Percentiles rank a stretch among this genome's conserved stretches.
Evolutionary conservation across 2,329 filamentous ascomycete genomes (phyloP).

Genomic region (Elsinoe perseae): DNA sequence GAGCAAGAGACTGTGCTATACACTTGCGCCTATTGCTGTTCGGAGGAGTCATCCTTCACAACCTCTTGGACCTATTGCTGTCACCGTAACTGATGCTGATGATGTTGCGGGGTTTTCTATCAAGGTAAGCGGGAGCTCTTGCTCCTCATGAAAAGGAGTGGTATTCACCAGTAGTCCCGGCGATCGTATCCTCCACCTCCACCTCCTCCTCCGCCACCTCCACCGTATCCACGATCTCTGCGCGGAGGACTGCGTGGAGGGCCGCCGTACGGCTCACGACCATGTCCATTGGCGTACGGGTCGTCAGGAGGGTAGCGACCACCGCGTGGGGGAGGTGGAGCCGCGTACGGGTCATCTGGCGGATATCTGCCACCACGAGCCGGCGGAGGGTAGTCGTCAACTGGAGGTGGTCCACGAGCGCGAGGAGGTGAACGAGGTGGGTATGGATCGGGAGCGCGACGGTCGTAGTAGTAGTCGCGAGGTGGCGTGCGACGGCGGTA

Average conservation of each 20-base stretch:
- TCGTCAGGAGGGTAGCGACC: slow-evolving; percentile 48
- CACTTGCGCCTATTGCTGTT: not conserved
- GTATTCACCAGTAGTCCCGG: slow-evolving; percentile 41
- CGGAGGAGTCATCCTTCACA: not conserved
- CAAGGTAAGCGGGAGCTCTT: slow-evolving; percentile 1
- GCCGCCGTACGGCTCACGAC: slow-evolving; percentile 50
- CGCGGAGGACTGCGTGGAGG: slow-evolving; percentile 40
- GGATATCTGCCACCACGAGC: slow-evolving; percentile 50
- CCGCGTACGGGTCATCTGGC: slow-evolving; percentile 68
- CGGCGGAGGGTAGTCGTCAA: slow-evolving; percentile 66
- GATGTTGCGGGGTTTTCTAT: not conserved
- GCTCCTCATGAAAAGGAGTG: slow-evolving; percentile 11
- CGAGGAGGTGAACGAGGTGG: slow-evolving; percentile 62
- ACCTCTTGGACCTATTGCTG: not conserved
- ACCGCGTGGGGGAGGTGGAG: slow-evolving; percentile 44
- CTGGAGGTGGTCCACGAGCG: slow-evolving; percentile 60
- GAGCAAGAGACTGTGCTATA: not conserved
- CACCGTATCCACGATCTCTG: slow-evolving; percentile 23
- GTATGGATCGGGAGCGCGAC: slow-evolving; percentile 55
- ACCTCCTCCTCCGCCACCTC: slow-evolving; percentile 5
- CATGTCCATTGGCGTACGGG: slow-evolving; percentile 52
- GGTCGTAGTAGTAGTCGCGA: slow-evolving; percentile 79
- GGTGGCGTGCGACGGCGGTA: slow-evolving; percentile 78
- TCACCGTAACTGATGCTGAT: not conserved
- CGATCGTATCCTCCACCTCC: slow-evolving; percentile 42